Conservation (phyloP, 2,329 filamentous ascomycete species). For the Colletotrichum incanum region DNA sequence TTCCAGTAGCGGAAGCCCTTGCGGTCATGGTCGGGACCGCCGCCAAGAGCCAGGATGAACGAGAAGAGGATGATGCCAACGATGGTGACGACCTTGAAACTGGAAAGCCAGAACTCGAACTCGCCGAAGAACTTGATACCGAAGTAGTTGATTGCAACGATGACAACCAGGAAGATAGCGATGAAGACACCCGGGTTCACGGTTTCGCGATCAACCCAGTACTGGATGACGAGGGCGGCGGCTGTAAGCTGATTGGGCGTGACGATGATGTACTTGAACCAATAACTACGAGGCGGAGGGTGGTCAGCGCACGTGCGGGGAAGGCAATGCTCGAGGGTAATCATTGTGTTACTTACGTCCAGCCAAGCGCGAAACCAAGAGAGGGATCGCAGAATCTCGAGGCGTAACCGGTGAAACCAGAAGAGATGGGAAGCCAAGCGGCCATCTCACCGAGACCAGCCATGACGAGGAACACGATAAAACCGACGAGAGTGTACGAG, state of each 20-base stretch:
- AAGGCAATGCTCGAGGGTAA: background rate
- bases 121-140: slow-evolving; percentile 80
- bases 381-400: slow-evolving; percentile 85
- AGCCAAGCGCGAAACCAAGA: slow-evolving; percentile 84
- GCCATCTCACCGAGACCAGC: slow-evolving; percentile 88
- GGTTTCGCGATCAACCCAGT: slow-evolving; percentile 76
- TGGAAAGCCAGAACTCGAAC: slow-evolving; percentile 74
- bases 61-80: slow-evolving; percentile 77
- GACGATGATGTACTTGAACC: slow-evolving; percentile 87
- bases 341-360: slow-evolving; percentile 65
- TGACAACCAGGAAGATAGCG: slow-evolving; percentile 75
- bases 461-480: slow-evolving; percentile 87
- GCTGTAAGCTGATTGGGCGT: slow-evolving; percentile 90
- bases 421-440: slow-evolving; percentile 82
- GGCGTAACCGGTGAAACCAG: slow-evolving; percentile 87
- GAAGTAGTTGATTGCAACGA: slow-evolving; percentile 79
- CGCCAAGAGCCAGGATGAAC: slow-evolving; percentile 75
- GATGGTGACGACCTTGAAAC: slow-evolving; percentile 79
- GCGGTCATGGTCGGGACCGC: slow-evolving; percentile 74
- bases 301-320: slow-evolving; percentile 72
- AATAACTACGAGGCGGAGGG: slow-evolving; percentile 73
- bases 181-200: slow-evolving; percentile 88
- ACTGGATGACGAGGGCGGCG: slow-evolving; percentile 83
- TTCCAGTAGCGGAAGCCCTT: slow-evolving; percentile 79
- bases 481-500: slow-evolving; percentile 78